Evolutionary conservation across 2,329 filamentous ascomycete species (phyloP), one percentile per base, ranked within the genome.

Genomic region (Colletotrichum agaves): DNA sequence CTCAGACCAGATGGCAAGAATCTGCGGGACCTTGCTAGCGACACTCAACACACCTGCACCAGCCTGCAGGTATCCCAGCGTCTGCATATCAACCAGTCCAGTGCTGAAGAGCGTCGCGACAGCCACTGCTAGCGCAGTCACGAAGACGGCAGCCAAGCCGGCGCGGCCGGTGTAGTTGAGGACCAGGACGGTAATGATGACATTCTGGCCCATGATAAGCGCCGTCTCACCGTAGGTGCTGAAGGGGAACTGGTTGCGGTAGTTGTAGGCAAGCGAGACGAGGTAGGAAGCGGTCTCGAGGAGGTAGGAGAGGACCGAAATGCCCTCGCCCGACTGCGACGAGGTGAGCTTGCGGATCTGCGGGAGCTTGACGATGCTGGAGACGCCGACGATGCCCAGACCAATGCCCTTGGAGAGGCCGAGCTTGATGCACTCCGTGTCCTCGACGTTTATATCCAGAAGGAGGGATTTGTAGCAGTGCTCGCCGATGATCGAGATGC

Each of bases 211-310:
- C 56, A 96, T 87, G 73, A 99, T 98, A 75, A 98, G 85, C 41
- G 92, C 94, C 31, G 93, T 95, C 87, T 99, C 96, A 79, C 96
- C 96, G 78, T 92, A 99, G 11, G 96, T 99, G 85, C 91, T 97
- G 82, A 99, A 98, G 3, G 96, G 95, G 74, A 97, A 98, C 23
- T 90, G 90, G 75, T 94, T 93, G 77, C 96, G 93, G 72, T 93
- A 85, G 79, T 97, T 97, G 85, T 99, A 99, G 59, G 93, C 92
- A 72, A 99, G 88, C 5, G 90, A 91, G 80, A 98, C 97, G 74
- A 98, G 86, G 81, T 97, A 95, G 66, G 91, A 89, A 63, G 88
- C 86, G 8, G 94, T 98, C 84, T 99, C 96, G 77, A 99, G 93
- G 37, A 96, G 85, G 83, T 98, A 98, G 35, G 93, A 92, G 49